phyloP scores from a whole-genome alignment of 2,329 filamentous ascomycete species.

The Biscogniauxia sp. region DNA sequence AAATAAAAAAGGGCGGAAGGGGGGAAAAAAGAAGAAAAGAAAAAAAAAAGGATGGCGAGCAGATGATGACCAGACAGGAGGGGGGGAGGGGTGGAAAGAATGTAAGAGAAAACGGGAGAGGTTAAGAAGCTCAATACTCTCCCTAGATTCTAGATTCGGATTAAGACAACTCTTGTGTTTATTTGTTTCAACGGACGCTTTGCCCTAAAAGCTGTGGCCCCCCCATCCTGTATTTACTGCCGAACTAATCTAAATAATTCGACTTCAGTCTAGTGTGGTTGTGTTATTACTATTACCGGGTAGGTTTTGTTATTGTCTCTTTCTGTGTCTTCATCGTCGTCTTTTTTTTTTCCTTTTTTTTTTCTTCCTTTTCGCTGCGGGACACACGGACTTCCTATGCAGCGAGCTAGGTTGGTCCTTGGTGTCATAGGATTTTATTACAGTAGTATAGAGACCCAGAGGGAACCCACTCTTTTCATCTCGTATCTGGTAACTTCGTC shows the following conservation, averaged over 20 bases:
- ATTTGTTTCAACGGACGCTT: neutral
- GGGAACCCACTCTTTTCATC: neutral
- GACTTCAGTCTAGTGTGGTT: neutral
- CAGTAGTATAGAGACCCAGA: neutral
- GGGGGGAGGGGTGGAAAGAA: too few species aligned
- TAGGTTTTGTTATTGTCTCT: neutral
- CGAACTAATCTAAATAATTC: neutral
- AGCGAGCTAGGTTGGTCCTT: neutral
- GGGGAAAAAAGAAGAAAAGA: neutral
- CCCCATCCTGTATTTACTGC: neutral
- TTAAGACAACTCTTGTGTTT: neutral
- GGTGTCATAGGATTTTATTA: neutral
- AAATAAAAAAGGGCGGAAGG: neutral
- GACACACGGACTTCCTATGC: neutral
- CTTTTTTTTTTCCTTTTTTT: neutral
- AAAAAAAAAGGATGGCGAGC: too few species aligned
- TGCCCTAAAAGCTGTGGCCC: neutral
- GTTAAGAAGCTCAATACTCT: neutral
- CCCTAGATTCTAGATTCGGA: neutral
- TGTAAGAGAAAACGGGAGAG: neutral
- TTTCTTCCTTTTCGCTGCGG: neutral
- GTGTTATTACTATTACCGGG: neutral
- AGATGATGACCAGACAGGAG: neutral
- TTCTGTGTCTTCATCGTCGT: neutral
- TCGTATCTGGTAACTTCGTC: neutral